Base-by-base conservation (phyloP, 495 filamentous ascomycete species). In the Penicillium nucicola region DNA sequence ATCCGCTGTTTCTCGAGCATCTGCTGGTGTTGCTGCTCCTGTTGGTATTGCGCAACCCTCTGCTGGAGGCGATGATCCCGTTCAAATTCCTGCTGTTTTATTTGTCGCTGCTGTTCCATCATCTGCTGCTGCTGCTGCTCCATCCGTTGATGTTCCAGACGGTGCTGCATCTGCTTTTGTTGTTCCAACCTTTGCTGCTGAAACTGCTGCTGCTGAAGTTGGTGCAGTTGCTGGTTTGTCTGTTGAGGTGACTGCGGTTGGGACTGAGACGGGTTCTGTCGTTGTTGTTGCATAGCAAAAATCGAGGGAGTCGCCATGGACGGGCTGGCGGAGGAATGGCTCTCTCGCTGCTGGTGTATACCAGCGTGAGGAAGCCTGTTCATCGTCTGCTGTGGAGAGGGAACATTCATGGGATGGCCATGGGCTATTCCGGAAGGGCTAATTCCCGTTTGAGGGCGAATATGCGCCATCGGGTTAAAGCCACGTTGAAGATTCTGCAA, bases 341-440 rank as follows among this genome's bases (percentile, higher is more conserved):
- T 58, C n/a, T 72, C 67, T 8, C 67, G 47, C n/a, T 68, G 62
- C 17, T 28, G 25, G 25, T 70, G 67, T 15, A 65, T 31, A 30
- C 49, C 46, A 9, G 59, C 44, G 8, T 66, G 62, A 34, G 70
- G 69, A 8, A 68, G 49, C 20, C 69, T 52, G 20, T 74, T 69
- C 45, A 71, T 45, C 0, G 65, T 61, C 50, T 70, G 71, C 55
- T 71, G 70, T 7, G 69, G 69, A 22, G 71, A 75, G 8, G 68
- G 55, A 14, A 70, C 56, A 15, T 50, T 57, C 56, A 66, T 62
- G 7, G 57, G 56, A 30, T 72, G 67, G 2, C 55, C 53, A 57
- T 70, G 67, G 0, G 64, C 42, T 48, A 71, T 51, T 19, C 58
- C 62, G 25, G 68, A 58, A 8, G 66, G 50, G 33, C 61, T 67